Evolutionary conservation across 2,329 filamentous ascomycete genomes (phyloP), one percentile per base, ranked within the genome.

Genomic region (Nemania sp.): DNA sequence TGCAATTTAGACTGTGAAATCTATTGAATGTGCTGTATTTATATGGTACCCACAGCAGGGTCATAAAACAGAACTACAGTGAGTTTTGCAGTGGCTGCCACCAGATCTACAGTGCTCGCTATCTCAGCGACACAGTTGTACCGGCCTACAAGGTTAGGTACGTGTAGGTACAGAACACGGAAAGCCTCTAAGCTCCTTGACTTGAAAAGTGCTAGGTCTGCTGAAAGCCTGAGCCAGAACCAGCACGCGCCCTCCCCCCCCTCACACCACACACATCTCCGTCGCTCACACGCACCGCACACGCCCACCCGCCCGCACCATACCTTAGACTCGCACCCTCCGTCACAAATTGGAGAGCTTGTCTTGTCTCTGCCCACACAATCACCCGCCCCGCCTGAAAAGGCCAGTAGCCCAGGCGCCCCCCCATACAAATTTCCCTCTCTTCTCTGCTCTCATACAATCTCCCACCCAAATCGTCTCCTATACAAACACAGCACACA

Each of bases 301-400:
- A 20, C 35, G 38, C 56, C 43, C 38, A 11, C 47, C 29, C 53
- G 24, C 43, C 38, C 51, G 54, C 64, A 66, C 62, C 66, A 53
- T 32, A 56, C 54, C 55, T n/a, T 62, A 66, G 62, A 41, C 76
- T 71, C 69, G 71, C 75, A 72, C 76, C 70, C 73, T 70, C 73
- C 73, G 78, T 71, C 71, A 66, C 68, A 70, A 66, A 69, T 72
- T 72, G 68, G 67, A 70, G 68, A 59, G 68, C 45, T 49, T 66
- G 68, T 80, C 77, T 77, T 76, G 77, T 76, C 73, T 68, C 65
- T 64, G n/a, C 78, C 78, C 80, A 78, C 84, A 81, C 85, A 88
- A 88, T 88, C 86, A 88, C 84, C 85, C 85, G 80, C 84, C 83
- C 86, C 86, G 86, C 87, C 86, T 88, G 88, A 89, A 89, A 89